These are phyloP conservation scores for Caryopteris hybrid DNA, from an alignment of 305 asterid genomes.

Conservation along the genomic window DNA sequence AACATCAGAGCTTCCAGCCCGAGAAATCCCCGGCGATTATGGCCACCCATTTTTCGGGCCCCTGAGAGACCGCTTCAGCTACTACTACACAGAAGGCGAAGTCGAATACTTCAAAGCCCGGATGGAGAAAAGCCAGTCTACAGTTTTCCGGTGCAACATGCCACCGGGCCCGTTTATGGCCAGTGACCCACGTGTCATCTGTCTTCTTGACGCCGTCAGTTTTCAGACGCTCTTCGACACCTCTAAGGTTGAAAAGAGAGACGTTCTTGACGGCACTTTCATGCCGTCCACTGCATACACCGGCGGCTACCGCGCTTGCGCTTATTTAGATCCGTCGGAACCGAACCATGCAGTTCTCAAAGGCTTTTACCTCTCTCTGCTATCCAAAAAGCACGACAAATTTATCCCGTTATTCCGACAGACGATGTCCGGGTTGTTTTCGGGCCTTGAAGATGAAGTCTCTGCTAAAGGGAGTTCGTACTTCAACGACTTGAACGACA, in stretches of 20 bases:
- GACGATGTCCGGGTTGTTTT: slow-evolving; percentile 22
- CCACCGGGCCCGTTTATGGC: slow-evolving; percentile 51
- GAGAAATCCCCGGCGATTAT: slow-evolving; percentile 39
- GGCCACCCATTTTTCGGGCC: slow-evolving; percentile 46
- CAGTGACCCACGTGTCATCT: slow-evolving; percentile 30
- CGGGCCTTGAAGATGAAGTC: slow-evolving; percentile 31
- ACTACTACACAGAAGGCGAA: slow-evolving; percentile 42
- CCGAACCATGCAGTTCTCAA: slow-evolving; percentile 31
- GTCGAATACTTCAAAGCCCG: slow-evolving; percentile 34
- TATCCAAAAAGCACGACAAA: slow-evolving; percentile 19
- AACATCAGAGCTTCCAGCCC: slow-evolving; percentile 13
- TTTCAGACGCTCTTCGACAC: slow-evolving; percentile 42
- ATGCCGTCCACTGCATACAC: slow-evolving; percentile 40
- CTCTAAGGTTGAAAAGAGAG: slow-evolving; percentile 38
- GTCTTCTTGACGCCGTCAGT: slow-evolving; percentile 46
- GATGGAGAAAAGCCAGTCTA: slow-evolving; percentile 31
- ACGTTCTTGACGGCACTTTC: slow-evolving; percentile 52
- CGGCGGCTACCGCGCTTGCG: slow-evolving; percentile 48
- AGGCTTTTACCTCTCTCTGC: slow-evolving; percentile 13
- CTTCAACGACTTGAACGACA: slow-evolving; percentile 32
- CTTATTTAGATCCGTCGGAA: slow-evolving; percentile 44
- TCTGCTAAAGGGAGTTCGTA: slow-evolving; percentile 21
- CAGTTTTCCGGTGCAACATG: slow-evolving; percentile 50
- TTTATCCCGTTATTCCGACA: slow-evolving; percentile 33
- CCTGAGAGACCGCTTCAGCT: slow-evolving; percentile 32